Base-by-base conservation (phyloP, 169 alveolate species). In the Plasmodium chabaudi region DNA sequence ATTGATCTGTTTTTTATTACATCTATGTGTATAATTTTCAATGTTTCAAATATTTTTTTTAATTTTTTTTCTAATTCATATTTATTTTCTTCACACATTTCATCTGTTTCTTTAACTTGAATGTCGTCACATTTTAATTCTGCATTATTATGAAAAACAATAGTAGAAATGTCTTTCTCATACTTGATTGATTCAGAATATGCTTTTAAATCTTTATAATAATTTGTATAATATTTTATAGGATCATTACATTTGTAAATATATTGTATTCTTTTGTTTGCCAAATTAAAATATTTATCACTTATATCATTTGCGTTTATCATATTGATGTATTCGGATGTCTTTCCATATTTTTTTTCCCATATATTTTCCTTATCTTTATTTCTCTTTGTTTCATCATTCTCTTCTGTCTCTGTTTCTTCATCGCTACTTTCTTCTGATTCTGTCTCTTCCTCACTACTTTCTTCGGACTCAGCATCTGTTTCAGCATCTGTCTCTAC, bases 221-320 rank as follows among this genome's bases (percentile, higher is more conserved):
- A 82, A 51, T 46, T 34, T 60, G 34, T 9, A 49, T 82, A 82
- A 61, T 82, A 82, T 27, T 65, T 53, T 34, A 55, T 53, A 5
- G 90, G 90, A 21, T 57, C 55, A 9, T 12, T 51, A 34, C 90
- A 82, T 47, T 70, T 67, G 67, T 82, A 67, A 5, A 82, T 70
- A 60, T 67, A 82, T 42, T 70, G 55, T 71, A 82, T 67, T 55
- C 68, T 82, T 2, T 82, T 65, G 56, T 19, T 67, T 82, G 68
- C 68, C 59, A 55, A 27, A 42, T 60, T 15, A 12, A 67, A 67
- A 39, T 82, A 82, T 3, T 55, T 67, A 44, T 61, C 82, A 53
- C 82, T 57, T 56, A 72, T 72, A n/a, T 57, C 55, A 19, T 72
- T 70, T 1, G 42, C 25, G 46, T 72, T 49, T 21, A 57, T 44